Percentiles rank a stretch among this genome's conserved stretches.
Conservation (phyloP, 257 asterid species). For the Penstemon eatonii region DNA sequence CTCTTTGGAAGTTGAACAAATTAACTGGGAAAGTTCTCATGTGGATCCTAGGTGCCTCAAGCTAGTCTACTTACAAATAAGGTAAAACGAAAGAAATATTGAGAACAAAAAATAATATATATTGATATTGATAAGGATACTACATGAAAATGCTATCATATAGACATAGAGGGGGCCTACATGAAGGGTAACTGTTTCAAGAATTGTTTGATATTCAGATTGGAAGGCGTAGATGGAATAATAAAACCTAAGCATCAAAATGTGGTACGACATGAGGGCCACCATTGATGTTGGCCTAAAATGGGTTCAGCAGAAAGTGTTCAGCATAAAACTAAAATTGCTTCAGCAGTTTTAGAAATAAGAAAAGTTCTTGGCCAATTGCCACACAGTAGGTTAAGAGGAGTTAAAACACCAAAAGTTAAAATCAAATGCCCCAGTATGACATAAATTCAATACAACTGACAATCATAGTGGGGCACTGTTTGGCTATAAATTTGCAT, state of each 20-base stretch:
- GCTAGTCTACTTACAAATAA: background rate
- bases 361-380: background rate
- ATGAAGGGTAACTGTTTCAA: constrained; percentile 12
- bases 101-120: background rate
- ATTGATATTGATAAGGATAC: background rate
- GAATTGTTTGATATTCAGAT: constrained; percentile 13
- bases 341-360: background rate
- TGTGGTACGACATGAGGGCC: background rate
- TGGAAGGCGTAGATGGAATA: constrained; percentile 1
- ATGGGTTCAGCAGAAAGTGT: background rate
- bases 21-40: background rate
- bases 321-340: constrained; percentile 6
- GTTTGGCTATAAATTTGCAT: background rate
- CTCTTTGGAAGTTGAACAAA: too few species aligned
- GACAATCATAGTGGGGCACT: too few species aligned
- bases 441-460: background rate
- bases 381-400: background rate
- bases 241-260: constrained; percentile 21
- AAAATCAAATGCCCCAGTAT: background rate
- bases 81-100: background rate
- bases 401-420: background rate
- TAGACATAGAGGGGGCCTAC: background rate
- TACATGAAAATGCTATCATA: background rate
- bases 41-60: background rate
- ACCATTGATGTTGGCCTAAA: constrained; percentile 7